phyloP scores from a whole-genome alignment of 2,329 filamentous ascomycete genomes.

The Alternaria tenuissima region DNA sequence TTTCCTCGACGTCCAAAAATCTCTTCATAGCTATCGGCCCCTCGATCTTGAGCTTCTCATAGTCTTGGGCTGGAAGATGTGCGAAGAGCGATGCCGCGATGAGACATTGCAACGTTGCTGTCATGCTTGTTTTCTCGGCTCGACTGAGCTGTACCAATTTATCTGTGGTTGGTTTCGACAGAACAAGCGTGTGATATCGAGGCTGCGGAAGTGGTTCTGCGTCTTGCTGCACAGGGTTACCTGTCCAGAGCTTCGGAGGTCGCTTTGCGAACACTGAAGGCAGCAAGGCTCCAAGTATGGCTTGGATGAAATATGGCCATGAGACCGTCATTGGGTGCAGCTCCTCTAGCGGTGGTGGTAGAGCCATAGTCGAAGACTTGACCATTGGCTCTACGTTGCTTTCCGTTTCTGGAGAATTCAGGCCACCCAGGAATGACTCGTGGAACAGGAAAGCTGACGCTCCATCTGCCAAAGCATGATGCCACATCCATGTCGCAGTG shows the following conservation, averaged over 20 bases:
- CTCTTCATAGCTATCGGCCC: slow-evolving; percentile 52
- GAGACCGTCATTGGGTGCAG: slow-evolving; percentile 53
- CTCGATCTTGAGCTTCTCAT: slow-evolving; percentile 41
- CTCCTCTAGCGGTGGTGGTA: slow-evolving; percentile 54
- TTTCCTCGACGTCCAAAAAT: slow-evolving; percentile 35
- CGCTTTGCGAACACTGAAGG: slow-evolving; percentile 31
- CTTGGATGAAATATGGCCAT: slow-evolving; percentile 44
- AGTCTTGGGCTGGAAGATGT: slow-evolving; percentile 37
- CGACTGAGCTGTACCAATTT: slow-evolving; percentile 47
- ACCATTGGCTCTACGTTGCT: slow-evolving; percentile 17
- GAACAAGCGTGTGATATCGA: slow-evolving; percentile 40
- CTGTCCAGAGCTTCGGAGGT: slow-evolving; percentile 33
- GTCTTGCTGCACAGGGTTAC: slow-evolving; percentile 24
- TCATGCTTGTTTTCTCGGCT: slow-evolving; percentile 52
- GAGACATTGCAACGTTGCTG: slow-evolving; percentile 51
- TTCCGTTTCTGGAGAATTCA: slow-evolving; percentile 24
- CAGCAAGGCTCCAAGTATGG: slow-evolving; percentile 47
- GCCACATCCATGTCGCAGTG: slow-evolving; percentile 57
- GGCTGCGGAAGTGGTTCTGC: slow-evolving; percentile 26
- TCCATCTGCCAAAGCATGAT: slow-evolving; percentile 58
- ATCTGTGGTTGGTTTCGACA: slow-evolving; percentile 43
- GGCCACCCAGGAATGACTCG: slow-evolving; percentile 50
- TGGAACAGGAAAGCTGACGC: slow-evolving; percentile 58
- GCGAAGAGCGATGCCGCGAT: slow-evolving; percentile 51
- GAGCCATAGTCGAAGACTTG: slow-evolving; percentile 22